A percentile compares a stretch with the other conserved stretches of the same genome.
Conservation (phyloP, 192 early-diverging fungal species). For the Coemansia guatemalensis region DNA sequence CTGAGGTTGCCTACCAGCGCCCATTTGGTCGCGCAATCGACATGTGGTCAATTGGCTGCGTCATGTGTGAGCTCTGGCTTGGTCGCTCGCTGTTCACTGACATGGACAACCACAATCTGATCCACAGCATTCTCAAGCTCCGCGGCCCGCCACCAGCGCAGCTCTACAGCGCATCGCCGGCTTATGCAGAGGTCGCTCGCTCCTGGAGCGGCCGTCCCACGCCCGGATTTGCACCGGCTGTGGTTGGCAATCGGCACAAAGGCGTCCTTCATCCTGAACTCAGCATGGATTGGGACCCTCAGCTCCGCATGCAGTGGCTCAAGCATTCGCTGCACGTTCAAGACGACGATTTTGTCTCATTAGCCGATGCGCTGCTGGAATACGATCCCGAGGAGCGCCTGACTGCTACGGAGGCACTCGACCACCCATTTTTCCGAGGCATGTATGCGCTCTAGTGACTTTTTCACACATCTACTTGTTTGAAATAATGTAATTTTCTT, state of each 20-base stretch:
- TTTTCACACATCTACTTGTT: too few species aligned
- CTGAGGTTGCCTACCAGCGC: slow-evolving; percentile 84
- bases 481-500: too few species aligned
- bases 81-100: slow-evolving; percentile 65
- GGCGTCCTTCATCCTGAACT: slow-evolving; percentile 31
- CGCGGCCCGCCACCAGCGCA: slow-evolving; percentile 72
- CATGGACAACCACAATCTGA: slow-evolving; percentile 67
- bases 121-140: slow-evolving; percentile 66
- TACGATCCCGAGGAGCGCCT: slow-evolving; percentile 86
- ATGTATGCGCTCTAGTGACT: slow-evolving; percentile 25
- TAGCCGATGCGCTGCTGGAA: slow-evolving; percentile 69
- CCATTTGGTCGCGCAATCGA: slow-evolving; percentile 70
- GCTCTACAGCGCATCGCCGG: slow-evolving; percentile 61
- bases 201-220: slow-evolving; percentile 52
- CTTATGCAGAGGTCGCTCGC: slow-evolving; percentile 55
- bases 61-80: slow-evolving; percentile 79
- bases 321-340: slow-evolving; percentile 46
- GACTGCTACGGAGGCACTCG: slow-evolving; percentile 72
- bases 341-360: slow-evolving; percentile 51
- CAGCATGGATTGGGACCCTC: slow-evolving; percentile 51
- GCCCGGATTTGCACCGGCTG: slow-evolving; percentile 40
- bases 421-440: slow-evolving; percentile 50
- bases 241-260: slow-evolving; percentile 25
- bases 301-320: slow-evolving; percentile 52
- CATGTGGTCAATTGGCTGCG: slow-evolving; percentile 86